Evolutionary conservation across 768 basidiomycete genomes (phyloP), one percentile per base, ranked within the genome.

Genomic region (Auriscalpium microsporum): DNA sequence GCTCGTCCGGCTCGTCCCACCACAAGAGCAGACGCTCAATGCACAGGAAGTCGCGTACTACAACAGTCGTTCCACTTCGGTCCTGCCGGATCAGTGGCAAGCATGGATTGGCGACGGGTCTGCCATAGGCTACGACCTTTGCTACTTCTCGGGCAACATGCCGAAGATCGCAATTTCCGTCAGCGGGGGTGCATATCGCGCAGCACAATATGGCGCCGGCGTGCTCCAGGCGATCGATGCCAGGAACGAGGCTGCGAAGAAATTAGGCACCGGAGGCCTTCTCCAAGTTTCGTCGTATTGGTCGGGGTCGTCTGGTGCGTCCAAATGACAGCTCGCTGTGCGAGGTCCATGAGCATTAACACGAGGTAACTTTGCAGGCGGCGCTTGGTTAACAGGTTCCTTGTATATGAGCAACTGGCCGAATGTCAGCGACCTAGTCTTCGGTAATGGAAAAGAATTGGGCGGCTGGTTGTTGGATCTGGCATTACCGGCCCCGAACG

Each of bases 281-380:
- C 68, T 86, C 48, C 87, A 88, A 64, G 81, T 84, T n/a, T 69
- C 81, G 5, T 82, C 81, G 3, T 90, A 90, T 69, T 71, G 86
- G 44, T 69, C 81, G 10, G 86, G 80, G 1, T 72, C 88, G 9
- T 86, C 84, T 56, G 84, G 83, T 83, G 56, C 48, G 72, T 64
- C 34, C 21, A 21, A 21, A 21, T 1, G 21, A 9, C 13, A 21
- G 28, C 19, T 42, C 16, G 10, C 23, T 35, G 8, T 46, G n/a
- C 10, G 16, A 42, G n/a, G 4, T 23, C 47, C 33, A 44, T 13
- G 23, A 8, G 13, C 16, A n/a, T 21, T 50, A 21, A 17, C 11
- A 36, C 48, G 9, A 10, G 2, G 5, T 36, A 13, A 17, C 17
- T 17, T 17, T 4, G 28, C 50, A 82, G 83, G 82, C 19, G 86